These are phyloP conservation scores for Cercospora citrullina DNA, from an alignment of 2,329 filamentous ascomycete species.

Conservation along the genomic window DNA sequence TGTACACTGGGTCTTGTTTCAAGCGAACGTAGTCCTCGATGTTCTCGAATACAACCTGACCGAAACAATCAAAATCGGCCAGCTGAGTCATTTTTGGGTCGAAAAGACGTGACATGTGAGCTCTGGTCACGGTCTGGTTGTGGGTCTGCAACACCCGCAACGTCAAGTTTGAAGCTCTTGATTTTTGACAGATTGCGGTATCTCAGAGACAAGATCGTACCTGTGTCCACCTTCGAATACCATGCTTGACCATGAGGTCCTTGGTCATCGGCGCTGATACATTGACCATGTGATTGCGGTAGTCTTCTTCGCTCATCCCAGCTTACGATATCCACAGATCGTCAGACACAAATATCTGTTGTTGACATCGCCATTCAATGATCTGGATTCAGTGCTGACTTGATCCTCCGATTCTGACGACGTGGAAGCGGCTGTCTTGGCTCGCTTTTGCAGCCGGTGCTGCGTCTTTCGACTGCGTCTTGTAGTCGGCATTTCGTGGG, in stretches of 20 bases:
- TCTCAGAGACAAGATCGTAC: not conserved
- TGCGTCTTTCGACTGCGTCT: not conserved
- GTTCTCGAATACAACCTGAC: not conserved
- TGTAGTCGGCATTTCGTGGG: not conserved
- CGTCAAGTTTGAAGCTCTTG: not conserved
- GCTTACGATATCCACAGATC: constrained; percentile 51
- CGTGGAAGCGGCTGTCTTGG: not conserved
- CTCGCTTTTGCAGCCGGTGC: not conserved
- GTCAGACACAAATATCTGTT: not conserved
- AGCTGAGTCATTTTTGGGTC: not conserved
- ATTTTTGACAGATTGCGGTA: not conserved
- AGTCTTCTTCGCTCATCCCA: constrained; percentile 53
- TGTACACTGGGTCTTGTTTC: not conserved
- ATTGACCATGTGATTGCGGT: constrained; percentile 51
- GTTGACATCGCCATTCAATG: not conserved
- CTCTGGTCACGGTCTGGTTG: not conserved
- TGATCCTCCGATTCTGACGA: not conserved
- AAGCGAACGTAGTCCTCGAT: not conserved
- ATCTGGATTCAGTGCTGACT: not conserved
- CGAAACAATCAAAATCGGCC: not conserved
- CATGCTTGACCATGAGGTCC: constrained; percentile 49
- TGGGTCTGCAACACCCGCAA: not conserved
- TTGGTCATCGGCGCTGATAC: constrained; percentile 50
- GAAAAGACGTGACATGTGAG: not conserved
- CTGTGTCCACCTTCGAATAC: not conserved